Base-by-base conservation (phyloP, 1,284 basidiomycete species). In the Veloporphyrellus conicus region DNA sequence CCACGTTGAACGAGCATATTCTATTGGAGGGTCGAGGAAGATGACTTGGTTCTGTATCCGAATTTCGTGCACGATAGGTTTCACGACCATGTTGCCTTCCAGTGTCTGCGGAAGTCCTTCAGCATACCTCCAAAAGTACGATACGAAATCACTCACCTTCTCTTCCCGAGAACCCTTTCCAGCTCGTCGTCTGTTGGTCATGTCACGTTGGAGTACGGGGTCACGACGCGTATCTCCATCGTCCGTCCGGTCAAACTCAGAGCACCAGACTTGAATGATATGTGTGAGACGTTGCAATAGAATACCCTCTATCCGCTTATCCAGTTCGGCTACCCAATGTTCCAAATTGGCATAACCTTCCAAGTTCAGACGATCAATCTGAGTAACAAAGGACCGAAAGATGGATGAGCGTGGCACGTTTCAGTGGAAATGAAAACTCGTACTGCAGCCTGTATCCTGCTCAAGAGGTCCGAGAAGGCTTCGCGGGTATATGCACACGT, bases 281-380 rank as follows among this genome's bases (percentile, higher is more conserved):
- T 85, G 78, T 4, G 76, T 74, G 23, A 99, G 70, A 11, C 96
- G 81, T 50, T 82, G 79, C n/a, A 88, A 71, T 1, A 99, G 74
- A 36, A 92, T 89, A 1, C 68, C 72, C 61, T 97, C 93, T 61
- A 98, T 93, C 52, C 84, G 81, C 55, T 81, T 78, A 64, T 98
- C 94, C 10, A 99, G 78, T 46, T 90, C 84, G 0, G 84, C 80
- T 0, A 97, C 92, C 94, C 94, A 99, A 43, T 91, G 81, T 51
- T 97, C 93, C n/a, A 99, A 79, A 61, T 99, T 99, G 6, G 93
- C 91, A 62, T 95, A 99, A 10, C 95, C 94, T 63, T 97, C 93
- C 54, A 99, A 70, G 63, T 97, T 98, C 56, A 99, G 77, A 43
- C 87, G 82, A 69, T 99, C 96, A 54, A 98, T 92, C 84, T 91